Evolutionary conservation across 305 asterid species (phyloP).

Genomic region (Solanum chacoense): DNA sequence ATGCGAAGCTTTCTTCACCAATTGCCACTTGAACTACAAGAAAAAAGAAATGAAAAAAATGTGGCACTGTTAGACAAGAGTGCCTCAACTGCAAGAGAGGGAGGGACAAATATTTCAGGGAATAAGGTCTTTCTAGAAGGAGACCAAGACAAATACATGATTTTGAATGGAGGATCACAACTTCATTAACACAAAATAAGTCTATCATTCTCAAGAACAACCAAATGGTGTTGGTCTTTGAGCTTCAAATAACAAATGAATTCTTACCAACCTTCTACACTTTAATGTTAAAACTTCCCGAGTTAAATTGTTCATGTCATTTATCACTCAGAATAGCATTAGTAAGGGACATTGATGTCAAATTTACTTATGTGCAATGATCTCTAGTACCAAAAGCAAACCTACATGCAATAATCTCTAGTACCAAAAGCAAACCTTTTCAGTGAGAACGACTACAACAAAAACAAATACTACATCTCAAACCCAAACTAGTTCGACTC

Average conservation of each 20-base stretch:
- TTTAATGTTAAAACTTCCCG: background rate
- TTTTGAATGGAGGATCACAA: background rate
- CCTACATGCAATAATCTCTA: background rate
- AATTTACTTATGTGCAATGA: background rate
- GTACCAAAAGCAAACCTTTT: background rate
- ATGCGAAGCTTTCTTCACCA: constrained; percentile 88
- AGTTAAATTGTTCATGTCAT: background rate
- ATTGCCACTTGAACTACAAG: constrained; percentile 86
- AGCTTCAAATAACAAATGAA: background rate
- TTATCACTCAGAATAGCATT: background rate
- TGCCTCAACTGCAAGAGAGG: background rate
- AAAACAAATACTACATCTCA: background rate
- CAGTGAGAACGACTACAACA: background rate
- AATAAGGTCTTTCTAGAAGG: background rate
- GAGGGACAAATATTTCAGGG: background rate
- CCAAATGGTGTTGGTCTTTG: background rate
- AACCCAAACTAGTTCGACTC: background rate
- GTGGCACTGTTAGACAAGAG: background rate
- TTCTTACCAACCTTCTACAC: background rate
- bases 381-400: background rate
- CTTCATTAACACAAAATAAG: background rate
- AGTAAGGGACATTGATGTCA: background rate
- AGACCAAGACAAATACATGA: background rate
- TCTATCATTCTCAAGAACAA: background rate
- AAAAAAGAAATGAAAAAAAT: constrained; percentile 4